Evolutionary conservation across 2,329 filamentous ascomycete genomes (phyloP).

Genomic region (Gaeumannomyces tritici): DNA sequence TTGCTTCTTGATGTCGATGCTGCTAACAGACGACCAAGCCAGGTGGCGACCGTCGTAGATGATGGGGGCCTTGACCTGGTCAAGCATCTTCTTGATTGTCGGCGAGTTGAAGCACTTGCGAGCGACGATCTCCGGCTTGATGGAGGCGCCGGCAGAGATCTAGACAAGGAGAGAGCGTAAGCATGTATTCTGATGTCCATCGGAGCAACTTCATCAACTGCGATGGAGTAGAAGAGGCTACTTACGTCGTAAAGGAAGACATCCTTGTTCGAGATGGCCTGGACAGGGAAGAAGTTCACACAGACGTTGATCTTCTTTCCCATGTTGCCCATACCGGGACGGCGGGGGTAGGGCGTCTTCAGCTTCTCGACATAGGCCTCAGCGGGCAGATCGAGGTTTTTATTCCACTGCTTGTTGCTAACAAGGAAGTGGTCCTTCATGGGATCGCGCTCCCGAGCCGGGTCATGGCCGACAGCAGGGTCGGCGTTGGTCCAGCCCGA

Average conservation of each 20-base stretch:
- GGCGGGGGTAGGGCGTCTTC: conserved; percentile 26
- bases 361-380: conserved; percentile 36
- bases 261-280: conserved; percentile 44
- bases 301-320: conserved; percentile 45
- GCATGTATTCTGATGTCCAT: neutral
- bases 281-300: conserved; percentile 70
- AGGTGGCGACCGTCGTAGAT: conserved; percentile 79
- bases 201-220: neutral
- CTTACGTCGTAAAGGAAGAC: conserved; percentile 83
- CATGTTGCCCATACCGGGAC: conserved; percentile 47
- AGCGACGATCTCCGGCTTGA: conserved; percentile 54
- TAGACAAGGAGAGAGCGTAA: conserved; percentile 19
- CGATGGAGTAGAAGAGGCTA: conserved; percentile 13
- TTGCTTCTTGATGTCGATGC: conserved; percentile 37
- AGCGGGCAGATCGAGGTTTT: conserved; percentile 42
- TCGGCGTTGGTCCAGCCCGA: neutral
- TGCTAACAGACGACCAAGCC: conserved; percentile 57
- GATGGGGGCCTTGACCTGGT: conserved; percentile 40
- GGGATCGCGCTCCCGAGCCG: conserved; percentile 22
- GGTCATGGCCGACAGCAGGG: conserved; percentile 30
- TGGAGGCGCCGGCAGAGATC: conserved; percentile 55
- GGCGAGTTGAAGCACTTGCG: conserved; percentile 68
- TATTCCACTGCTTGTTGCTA: conserved; percentile 17
- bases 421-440: conserved; percentile 21
- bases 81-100: conserved; percentile 44